Base-by-base conservation (phyloP, 352 stramenopile genomes). In the Phytopythium chamaehyphon region DNA sequence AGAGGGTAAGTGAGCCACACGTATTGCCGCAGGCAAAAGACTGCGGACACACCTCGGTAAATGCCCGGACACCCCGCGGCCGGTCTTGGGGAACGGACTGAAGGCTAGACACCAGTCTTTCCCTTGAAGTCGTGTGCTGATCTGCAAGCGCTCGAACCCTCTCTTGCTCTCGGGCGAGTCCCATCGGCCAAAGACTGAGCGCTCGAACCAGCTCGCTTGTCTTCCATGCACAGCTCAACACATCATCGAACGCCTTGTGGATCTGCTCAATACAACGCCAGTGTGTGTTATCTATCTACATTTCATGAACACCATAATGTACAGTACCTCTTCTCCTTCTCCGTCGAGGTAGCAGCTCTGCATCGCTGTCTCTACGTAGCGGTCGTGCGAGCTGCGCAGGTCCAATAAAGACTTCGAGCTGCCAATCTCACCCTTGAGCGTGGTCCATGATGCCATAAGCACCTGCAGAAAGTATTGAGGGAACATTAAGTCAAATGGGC, bases 331-430 rank as follows among this genome's bases (percentile, higher is more conserved):
- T 12, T 46, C 18, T 15, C 47, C 48, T 19, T 54, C 23, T 18
- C 44, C 37, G 22, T 76, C 73, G 26, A 84, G 47, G 54, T 78
- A 82, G 53, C 73, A 82, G 39, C 63, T 82, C 22, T 51, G 47
- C 47, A 47, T 23, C 31, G 63, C 63, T 39, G 56, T n/a, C 8
- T 57, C 45, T 6, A 80, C 58, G 24, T 71, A 84, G 39, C 60
- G 51, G 18, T 80, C 68, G 18, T 84, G 73, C 10, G 23, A 59
- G 12, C 18, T 33, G 11, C 69, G 73, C 28, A 84, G 18, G 16
- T 70, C 47, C 35, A 56, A 28, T 39, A 82, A 26, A 9, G 55
- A 71, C 10, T 24, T 54, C 9, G 65, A 47, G 35, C 58, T 64
- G 15, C 52, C 36, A 23, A 54, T 36, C 16, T 39, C 40, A 19